Conservation (phyloP, 139 green algal genomes). For the Micromonas commoda region DNA sequence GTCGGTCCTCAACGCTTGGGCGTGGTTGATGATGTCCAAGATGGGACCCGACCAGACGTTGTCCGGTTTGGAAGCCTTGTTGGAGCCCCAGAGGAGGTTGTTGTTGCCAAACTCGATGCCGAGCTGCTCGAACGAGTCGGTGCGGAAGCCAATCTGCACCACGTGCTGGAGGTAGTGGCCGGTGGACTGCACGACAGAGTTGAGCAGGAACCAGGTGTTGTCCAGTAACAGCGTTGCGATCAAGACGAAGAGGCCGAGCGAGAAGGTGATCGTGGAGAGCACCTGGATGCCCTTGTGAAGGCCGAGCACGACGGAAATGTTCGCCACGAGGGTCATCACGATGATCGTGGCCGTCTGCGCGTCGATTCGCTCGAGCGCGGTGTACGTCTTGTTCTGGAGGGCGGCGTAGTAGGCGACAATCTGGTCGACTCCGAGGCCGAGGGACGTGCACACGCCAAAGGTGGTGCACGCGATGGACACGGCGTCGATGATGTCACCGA, state of each 20-base stretch:
- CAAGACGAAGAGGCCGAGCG: conserved; percentile 27
- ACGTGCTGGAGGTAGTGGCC: conserved; percentile 33
- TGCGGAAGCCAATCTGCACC: conserved; percentile 11
- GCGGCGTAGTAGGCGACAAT: conserved; percentile 27
- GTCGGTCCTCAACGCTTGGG: no score
- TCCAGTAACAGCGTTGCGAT: conserved; percentile 19
- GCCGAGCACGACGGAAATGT: conserved; percentile 27
- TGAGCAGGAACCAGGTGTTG: conserved; percentile 34
- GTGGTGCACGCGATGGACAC: conserved; percentile 32
- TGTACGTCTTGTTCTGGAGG: conserved; percentile 23
- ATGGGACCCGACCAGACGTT: no score
- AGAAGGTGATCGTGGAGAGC: conserved; percentile 33
- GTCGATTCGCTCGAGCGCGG: no score
- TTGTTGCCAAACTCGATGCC: no score
- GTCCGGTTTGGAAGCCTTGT: no score
- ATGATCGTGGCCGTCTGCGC: conserved; percentile 24
- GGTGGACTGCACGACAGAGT: conserved; percentile 27
- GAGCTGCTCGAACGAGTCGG: conserved; percentile 5
- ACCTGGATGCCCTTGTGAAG: conserved; percentile 32
- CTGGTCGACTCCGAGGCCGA: conserved; percentile 33
- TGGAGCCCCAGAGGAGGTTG: conserved; percentile 28
- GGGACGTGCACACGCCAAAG: conserved; percentile 40
- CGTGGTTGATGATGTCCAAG: no score
- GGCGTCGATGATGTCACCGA: conserved; percentile 39
- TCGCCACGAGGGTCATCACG: conserved; percentile 34